These are phyloP conservation scores for Suhomyces yuchorum DNA, from an alignment of 1,139 yeast species.

Conservation along the genomic window DNA sequence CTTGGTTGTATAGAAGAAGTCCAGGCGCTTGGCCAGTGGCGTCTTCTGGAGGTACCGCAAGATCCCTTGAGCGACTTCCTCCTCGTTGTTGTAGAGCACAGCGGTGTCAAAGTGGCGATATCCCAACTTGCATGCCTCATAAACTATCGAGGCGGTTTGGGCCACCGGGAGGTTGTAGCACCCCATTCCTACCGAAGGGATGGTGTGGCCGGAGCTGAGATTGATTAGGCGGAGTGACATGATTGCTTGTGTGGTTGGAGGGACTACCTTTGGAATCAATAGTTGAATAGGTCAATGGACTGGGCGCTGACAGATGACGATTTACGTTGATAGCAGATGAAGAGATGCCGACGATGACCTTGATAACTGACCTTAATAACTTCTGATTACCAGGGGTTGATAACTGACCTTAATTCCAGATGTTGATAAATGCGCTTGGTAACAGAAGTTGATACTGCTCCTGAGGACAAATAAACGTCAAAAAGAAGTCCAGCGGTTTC, in stretches of 20 bases:
- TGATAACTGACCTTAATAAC: no score
- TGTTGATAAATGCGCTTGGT: no score
- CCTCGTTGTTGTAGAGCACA: conserved; percentile 55
- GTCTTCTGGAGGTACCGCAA: conserved; percentile 52
- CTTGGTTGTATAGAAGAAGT: conserved; percentile 64
- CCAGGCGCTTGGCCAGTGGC: conserved; percentile 51
- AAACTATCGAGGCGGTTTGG: conserved; percentile 37
- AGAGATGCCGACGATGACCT: no score
- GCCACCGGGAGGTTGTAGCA: conserved; percentile 32
- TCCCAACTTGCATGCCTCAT: conserved; percentile 51
- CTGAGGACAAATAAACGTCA: no score
- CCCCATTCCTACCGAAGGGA: conserved; percentile 45
- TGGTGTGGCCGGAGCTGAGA: conserved; percentile 29
- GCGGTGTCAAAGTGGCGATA: conserved; percentile 66
- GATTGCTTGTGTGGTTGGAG: neutral
- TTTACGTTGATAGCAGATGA: no score
- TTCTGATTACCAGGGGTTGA: no score
- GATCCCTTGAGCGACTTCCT: conserved; percentile 58
- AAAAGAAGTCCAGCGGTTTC: neutral
- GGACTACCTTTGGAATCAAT: no score
- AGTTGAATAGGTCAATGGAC: no score
- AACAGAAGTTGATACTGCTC: no score
- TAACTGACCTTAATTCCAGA: no score
- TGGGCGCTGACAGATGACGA: no score
- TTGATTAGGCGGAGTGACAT: conserved; percentile 14